Conservation (phyloP, 192 early-diverging fungal species). For the Coemansia sp. region DNA sequence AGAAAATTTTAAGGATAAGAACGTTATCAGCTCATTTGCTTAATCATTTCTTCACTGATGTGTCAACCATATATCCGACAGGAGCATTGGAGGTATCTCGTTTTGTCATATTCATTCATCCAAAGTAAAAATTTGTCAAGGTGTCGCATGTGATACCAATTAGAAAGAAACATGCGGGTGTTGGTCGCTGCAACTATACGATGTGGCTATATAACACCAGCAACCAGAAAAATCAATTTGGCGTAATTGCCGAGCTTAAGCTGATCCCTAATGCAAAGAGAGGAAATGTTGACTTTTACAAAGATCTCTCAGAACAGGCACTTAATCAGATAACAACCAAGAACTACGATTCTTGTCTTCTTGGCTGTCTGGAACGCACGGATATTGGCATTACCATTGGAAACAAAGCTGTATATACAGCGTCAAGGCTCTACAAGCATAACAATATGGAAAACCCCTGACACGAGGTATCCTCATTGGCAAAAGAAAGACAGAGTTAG, state of each 20-base stretch:
- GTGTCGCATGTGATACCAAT: background rate
- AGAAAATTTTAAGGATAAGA: constrained; percentile 6
- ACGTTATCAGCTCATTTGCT: background rate
- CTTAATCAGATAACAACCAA: constrained; percentile 18
- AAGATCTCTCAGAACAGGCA: constrained; percentile 6
- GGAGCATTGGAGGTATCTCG: background rate
- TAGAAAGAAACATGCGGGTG: constrained; percentile 13
- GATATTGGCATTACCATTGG: constrained; percentile 44
- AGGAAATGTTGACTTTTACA: constrained; percentile 4
- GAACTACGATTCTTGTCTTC: constrained; percentile 24
- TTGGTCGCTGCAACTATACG: constrained; percentile 16
- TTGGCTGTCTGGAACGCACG: constrained; percentile 34
- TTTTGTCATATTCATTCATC: background rate
- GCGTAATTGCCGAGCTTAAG: constrained; percentile 39
- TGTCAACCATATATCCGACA: background rate
- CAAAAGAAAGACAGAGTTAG: no score
- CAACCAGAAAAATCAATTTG: constrained; percentile 32
- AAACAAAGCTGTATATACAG: constrained; percentile 22
- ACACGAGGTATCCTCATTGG: no score
- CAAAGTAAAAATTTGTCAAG: background rate
- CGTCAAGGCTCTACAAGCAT: constrained; percentile 10
- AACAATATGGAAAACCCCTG: background rate
- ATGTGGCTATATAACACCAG: constrained; percentile 17
- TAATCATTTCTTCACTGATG: background rate
- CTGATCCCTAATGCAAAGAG: constrained; percentile 12